Conservation (phyloP, 2,329 filamentous ascomycete genomes). For the Arthrobotrys musiformis region DNA sequence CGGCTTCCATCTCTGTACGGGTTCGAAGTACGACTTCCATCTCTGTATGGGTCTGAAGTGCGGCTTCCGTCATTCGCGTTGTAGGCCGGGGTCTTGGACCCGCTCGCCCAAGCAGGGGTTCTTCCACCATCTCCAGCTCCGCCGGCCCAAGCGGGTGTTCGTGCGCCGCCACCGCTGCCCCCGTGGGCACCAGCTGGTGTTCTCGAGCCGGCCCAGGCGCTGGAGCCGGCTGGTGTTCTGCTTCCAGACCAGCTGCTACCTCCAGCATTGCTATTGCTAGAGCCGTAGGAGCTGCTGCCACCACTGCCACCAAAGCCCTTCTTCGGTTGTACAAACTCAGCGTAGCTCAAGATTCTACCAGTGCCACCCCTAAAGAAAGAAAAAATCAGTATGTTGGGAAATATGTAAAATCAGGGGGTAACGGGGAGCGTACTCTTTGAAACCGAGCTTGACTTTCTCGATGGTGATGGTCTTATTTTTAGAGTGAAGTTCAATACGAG, state of each 20-base stretch:
- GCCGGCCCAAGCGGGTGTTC: conserved; percentile 72
- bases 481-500: conserved; percentile 90
- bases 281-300: conserved; percentile 65
- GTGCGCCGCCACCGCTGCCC: conserved; percentile 64
- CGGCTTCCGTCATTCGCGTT: conserved; percentile 61
- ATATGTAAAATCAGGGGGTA: neutral
- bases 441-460: conserved; percentile 80
- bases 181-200: conserved; percentile 70
- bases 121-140: conserved; percentile 65
- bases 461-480: conserved; percentile 92
- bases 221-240: conserved; percentile 62
- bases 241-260: conserved; percentile 60
- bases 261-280: conserved; percentile 49
- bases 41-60: conserved; percentile 60
- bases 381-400: conserved; percentile 30
- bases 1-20: conserved; percentile 56
- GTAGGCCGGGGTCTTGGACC: conserved; percentile 75
- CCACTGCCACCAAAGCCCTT: conserved; percentile 62
- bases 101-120: conserved; percentile 77
- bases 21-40: conserved; percentile 60
- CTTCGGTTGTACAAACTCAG: conserved; percentile 62
- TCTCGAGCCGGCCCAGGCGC: conserved; percentile 62
- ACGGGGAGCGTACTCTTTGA: conserved; percentile 77
- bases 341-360: conserved; percentile 57
- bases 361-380: conserved; percentile 41